phyloP scores from a whole-genome alignment of 2,329 filamentous ascomycete genomes.

The Dactylellina cionopaga region DNA sequence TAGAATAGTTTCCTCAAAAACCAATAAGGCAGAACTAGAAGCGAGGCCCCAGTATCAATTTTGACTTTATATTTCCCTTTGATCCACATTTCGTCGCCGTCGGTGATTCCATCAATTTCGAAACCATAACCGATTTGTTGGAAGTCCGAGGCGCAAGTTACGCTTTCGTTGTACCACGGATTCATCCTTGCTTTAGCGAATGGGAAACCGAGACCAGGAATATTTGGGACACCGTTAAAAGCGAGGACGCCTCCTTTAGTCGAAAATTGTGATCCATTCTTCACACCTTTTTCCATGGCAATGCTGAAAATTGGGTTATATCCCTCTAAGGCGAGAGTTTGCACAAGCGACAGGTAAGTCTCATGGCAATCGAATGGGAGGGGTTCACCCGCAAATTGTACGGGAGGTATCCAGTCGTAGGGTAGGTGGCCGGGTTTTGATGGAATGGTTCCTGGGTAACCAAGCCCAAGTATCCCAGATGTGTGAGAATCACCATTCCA shows the following conservation, averaged over 20 bases:
- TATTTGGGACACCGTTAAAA: slow-evolving; percentile 34
- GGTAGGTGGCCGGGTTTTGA: slow-evolving; percentile 10
- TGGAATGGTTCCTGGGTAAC: slow-evolving; percentile 42
- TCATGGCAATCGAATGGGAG: slow-evolving; percentile 39
- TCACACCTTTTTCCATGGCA: background rate
- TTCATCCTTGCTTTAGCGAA: slow-evolving; percentile 36
- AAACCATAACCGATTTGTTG: slow-evolving; percentile 36
- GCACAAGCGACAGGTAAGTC: slow-evolving; percentile 31
- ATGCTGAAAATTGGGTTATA: slow-evolving; percentile 27
- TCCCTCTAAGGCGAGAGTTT: slow-evolving; percentile 21
- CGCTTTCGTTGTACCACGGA: slow-evolving; percentile 2
- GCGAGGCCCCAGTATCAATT: slow-evolving; percentile 27
- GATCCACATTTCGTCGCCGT: background rate
- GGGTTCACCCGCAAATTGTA: background rate
- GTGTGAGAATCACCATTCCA: slow-evolving; percentile 27
- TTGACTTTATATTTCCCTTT: background rate
- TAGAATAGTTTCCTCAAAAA: background rate
- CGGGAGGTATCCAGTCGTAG: slow-evolving; percentile 33
- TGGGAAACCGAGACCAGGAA: slow-evolving; percentile 22
- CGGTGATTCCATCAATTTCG: slow-evolving; percentile 27
- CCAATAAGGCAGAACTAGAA: slow-evolving; percentile 1
- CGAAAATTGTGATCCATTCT: background rate
- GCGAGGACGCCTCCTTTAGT: slow-evolving; percentile 9
- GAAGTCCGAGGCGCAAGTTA: slow-evolving; percentile 21
- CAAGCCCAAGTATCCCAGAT: slow-evolving; percentile 35